These are phyloP conservation scores for Chaetomium tenue DNA, from an alignment of 495 filamentous ascomycete species.

Conservation along the genomic window DNA sequence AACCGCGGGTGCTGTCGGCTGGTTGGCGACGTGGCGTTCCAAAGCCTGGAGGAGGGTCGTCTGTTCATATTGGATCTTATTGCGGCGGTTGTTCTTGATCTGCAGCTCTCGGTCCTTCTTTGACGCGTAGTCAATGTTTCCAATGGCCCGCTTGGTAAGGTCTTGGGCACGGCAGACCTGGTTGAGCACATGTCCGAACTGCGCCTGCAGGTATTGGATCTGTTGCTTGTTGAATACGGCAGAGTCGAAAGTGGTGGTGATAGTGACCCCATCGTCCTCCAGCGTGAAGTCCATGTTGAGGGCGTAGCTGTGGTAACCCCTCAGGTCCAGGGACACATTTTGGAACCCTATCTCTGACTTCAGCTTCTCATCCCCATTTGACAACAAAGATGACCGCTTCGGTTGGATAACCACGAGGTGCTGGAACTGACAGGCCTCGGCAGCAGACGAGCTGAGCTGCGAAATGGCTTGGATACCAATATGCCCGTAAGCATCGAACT, in stretches of 20 bases:
- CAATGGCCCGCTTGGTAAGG: conserved; percentile 5
- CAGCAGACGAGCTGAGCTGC: conserved; percentile 4
- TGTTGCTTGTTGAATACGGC: conserved; percentile 14
- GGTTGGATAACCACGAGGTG: conserved; percentile 17
- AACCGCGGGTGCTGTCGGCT: conserved; percentile 28
- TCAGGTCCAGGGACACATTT: conserved; percentile 6
- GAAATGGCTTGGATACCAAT: conserved; percentile 13
- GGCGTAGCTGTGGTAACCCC: conserved; percentile 16
- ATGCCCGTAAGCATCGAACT: conserved; percentile 3
- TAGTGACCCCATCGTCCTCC: conserved; percentile 13
- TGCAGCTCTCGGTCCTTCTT: conserved; percentile 14
- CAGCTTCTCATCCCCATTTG: neutral
- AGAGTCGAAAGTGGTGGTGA: conserved; percentile 17
- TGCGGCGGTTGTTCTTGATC: conserved; percentile 15
- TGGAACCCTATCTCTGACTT: conserved; percentile 1
- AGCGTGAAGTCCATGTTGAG: conserved; percentile 19
- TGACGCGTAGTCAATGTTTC: conserved; percentile 16
- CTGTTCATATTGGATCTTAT: neutral
- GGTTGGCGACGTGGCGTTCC: conserved; percentile 38
- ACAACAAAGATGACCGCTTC: conserved; percentile 7
- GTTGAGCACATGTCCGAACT: conserved; percentile 16
- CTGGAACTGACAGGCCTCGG: conserved; percentile 18
- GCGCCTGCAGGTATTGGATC: conserved; percentile 12
- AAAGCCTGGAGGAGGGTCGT: conserved; percentile 12
- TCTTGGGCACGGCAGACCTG: conserved; percentile 17